A percentile compares a stretch with the other conserved stretches of the same genome.
These are phyloP conservation scores for Annulohypoxylon maeteangense DNA, from an alignment of 495 filamentous ascomycete genomes.

Conservation along the genomic window DNA sequence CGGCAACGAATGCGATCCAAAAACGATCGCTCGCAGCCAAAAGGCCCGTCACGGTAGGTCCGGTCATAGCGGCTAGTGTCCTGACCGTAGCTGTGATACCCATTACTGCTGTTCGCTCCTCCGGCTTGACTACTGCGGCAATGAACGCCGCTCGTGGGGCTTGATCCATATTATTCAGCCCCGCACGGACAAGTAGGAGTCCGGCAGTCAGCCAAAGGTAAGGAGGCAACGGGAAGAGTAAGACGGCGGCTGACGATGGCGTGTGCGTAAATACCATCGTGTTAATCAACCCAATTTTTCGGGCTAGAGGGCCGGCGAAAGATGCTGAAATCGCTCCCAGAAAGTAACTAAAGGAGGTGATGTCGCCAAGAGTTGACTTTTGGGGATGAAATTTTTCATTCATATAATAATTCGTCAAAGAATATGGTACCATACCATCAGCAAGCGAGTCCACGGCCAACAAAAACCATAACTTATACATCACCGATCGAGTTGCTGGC, in stretches of 20 bases:
- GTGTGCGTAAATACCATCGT: slow-evolving; percentile 91
- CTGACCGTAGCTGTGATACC: slow-evolving; percentile 75
- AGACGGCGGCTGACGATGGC: slow-evolving; percentile 77
- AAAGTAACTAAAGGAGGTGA: slow-evolving; percentile 74
- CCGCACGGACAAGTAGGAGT: slow-evolving; percentile 76
- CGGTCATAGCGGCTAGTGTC: slow-evolving; percentile 69
- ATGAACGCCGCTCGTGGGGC: slow-evolving; percentile 84
- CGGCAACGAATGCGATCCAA: slow-evolving; percentile 76
- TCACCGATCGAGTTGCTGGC: slow-evolving; percentile 64
- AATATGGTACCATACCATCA: slow-evolving; percentile 77
- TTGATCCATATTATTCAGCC: slow-evolving; percentile 81
- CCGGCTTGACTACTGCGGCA: slow-evolving; percentile 72
- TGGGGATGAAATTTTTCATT: slow-evolving; percentile 75
- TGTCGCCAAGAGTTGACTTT: slow-evolving; percentile 74
- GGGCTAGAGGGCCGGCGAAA: slow-evolving; percentile 77
- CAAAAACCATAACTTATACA: slow-evolving; percentile 77
- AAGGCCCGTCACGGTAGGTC: slow-evolving; percentile 76
- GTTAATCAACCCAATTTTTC: slow-evolving; percentile 80
- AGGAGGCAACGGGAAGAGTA: slow-evolving; percentile 72
- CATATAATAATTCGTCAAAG: slow-evolving; percentile 82
- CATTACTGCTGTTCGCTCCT: slow-evolving; percentile 83
- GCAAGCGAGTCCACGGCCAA: slow-evolving; percentile 83
- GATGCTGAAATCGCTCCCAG: slow-evolving; percentile 75
- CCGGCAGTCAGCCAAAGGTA: slow-evolving; percentile 65
- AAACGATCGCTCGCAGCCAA: slow-evolving; percentile 70